Evolutionary conservation across 768 basidiomycete species (phyloP), one percentile per base, ranked within the genome.

Genomic region (Scleroderma bovista): DNA sequence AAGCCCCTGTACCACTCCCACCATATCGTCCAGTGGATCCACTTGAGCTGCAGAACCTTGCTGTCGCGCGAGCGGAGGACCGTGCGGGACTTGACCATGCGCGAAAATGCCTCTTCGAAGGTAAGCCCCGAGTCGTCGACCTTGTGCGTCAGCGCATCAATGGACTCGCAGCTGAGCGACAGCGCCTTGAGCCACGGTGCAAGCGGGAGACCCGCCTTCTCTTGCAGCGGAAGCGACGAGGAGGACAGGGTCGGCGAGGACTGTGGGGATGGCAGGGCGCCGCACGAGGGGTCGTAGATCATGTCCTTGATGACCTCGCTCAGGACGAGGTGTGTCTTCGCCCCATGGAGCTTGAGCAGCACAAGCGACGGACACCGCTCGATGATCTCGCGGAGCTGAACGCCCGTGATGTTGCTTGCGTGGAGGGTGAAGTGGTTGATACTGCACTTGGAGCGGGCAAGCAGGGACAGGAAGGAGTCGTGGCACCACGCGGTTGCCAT

Each of bases 11-110:
- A 58, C 63, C 63, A 65, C 2, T 48, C 52, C 63, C 63, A 65
- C 63, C 63, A 65, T 4, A 65, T 54, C 52, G 63, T 65, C 63
- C 63, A 65, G 36, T 65, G 63, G 38, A 65, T 64, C 63, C 63
- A 65, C 17, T 58, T 65, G 22, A 65, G 38, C 20, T 34, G 55
- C 20, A 65, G 60, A 17, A 66, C 63, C 46, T 55, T 65, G 62
- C 62, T 50, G 29, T 47, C 53, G 0, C 40, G 29, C 12, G 60
- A 60, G 31, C 64, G 60, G 33, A 37, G 45, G 49, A 58, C 54
- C 41, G 63, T 65, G 43, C 63, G 63, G 12, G 63, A 65, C 34
- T 46, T 19, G 9, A 65, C 62, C 2, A 66, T 45, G 17, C 7
- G 55, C 12, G 46, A 23, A 55, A 65, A 66, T 16, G 55, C 56